Evolutionary conservation across 495 filamentous ascomycete species (phyloP).

Genomic region (Chaetomium tenue): DNA sequence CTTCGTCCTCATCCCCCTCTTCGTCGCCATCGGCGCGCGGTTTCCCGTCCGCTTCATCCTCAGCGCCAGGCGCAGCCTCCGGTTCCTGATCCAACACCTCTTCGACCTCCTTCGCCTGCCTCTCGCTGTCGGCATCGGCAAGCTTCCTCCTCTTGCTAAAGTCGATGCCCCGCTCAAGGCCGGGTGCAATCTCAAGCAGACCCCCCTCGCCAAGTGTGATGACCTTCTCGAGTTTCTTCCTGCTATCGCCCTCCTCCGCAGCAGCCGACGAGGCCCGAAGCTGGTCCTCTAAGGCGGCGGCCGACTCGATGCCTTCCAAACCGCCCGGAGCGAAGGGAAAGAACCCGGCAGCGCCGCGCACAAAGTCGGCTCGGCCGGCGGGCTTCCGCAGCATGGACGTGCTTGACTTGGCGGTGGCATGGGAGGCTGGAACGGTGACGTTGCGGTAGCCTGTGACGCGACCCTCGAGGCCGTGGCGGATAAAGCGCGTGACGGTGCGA

Average conservation of each 20-base stretch:
- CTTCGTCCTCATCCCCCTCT: conserved; percentile 44
- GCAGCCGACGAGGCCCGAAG: conserved; percentile 34
- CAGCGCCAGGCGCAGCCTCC: conserved; percentile 48
- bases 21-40: conserved; percentile 36
- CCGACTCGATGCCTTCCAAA: conserved; percentile 78
- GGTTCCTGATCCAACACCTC: conserved; percentile 70
- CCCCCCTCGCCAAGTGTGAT: conserved; percentile 81
- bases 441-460: conserved; percentile 92
- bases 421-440: conserved; percentile 86
- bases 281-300: conserved; percentile 72
- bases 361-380: conserved; percentile 84
- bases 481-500: conserved; percentile 87
- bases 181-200: conserved; percentile 78
- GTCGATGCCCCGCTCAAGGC: conserved; percentile 74
- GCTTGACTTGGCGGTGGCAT: conserved; percentile 93
- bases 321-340: conserved; percentile 95
- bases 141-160: conserved; percentile 63
- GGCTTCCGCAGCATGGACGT: conserved; percentile 87
- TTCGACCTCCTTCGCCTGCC: conserved; percentile 69
- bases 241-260: conserved; percentile 40
- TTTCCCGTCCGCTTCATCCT: conserved; percentile 38
- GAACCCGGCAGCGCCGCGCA: conserved; percentile 91
- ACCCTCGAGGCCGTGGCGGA: conserved; percentile 87
- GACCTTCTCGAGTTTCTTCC: conserved; percentile 66
- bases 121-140: conserved; percentile 46